Evolutionary conservation across 306 rosid species (phyloP), one percentile per base, ranked within the genome.

Genomic region (Acacia crassicarpa): DNA sequence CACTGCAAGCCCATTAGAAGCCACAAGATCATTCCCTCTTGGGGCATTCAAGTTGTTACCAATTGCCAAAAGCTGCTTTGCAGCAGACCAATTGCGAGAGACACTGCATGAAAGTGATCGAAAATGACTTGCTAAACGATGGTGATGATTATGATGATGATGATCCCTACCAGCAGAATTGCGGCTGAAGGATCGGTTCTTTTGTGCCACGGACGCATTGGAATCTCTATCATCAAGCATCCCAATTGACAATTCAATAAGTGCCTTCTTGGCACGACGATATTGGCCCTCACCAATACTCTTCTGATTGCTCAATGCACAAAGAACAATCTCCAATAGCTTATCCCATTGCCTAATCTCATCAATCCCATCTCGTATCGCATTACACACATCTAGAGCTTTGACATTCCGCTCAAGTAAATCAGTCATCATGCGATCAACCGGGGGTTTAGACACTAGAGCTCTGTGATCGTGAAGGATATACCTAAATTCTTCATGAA

Each of bases 91-190:
- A 27, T 90, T 86, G n/a, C 93, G 84, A 1, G 99, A 95, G 51
- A 93, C 97, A 83, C 97, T 91, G 97, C 99, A 95, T 1, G 99
- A 95, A 5, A 91, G 93, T 2, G 98, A 92, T 32, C 97, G 89
- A 82, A 92, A 91, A 76, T 88, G 95, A 12, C 90, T 91, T 75
- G 87, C 51, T 0, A 90, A 91, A 4, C 91, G 89, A 84, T 80
- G 84, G 11, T 83, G 85, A 48, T 79, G 74, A 16, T 30, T 77
- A 59, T 68, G 70, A 2, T 90, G 74, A 2, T 86, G 83, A 49
- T 84, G 75, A 17, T 90, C 91, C 54, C 74, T 85, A 15, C 79
- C n/a, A 53, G 76, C 77, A 79, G 12, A 68, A 81, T 53, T 89
- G 15, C 97, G 87, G 23, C 99, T 89, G 46, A 95, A 95, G 6